A percentile compares a stretch with the other conserved stretches of the same genome.
Conservation (phyloP, 345 rosid species). For the Zanthoxylum bungeanum region DNA sequence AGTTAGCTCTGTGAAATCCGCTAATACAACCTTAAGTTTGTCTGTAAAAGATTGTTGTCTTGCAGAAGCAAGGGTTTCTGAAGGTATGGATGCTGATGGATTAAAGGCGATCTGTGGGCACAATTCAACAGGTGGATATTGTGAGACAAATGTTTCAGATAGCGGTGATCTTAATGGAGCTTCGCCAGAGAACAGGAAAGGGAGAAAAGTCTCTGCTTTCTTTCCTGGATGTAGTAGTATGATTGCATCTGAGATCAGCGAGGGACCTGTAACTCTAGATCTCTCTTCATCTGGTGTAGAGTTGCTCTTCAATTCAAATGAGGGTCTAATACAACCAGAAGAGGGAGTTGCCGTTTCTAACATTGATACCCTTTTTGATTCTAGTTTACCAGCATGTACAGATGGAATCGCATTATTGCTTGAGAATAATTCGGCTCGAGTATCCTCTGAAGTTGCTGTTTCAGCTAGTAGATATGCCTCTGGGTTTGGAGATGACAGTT, state of each 20-base stretch:
- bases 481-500: conserved; percentile 21
- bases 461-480: conserved; percentile 28
- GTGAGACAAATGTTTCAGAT: conserved; percentile 27
- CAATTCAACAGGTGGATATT: conserved; percentile 24
- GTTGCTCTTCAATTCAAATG: conserved; percentile 18
- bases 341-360: conserved; percentile 22
- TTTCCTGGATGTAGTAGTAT: conserved; percentile 29
- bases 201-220: conserved; percentile 28
- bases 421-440: conserved; percentile 25
- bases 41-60: conserved; percentile 30
- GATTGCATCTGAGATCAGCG: conserved; percentile 21
- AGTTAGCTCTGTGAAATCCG: conserved; percentile 27
- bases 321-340: conserved; percentile 20
- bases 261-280: conserved; percentile 25
- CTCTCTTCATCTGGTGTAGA: conserved; percentile 22
- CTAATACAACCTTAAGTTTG: conserved; percentile 36
- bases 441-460: conserved; percentile 28
- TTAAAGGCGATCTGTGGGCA: conserved; percentile 15
- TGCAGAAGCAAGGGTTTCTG: conserved; percentile 22
- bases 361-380: conserved; percentile 13
- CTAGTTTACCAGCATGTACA: conserved; percentile 26
- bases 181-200: conserved; percentile 30
- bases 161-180: conserved; percentile 16
- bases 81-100: conserved; percentile 19
- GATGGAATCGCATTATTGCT: conserved; percentile 21